Evolutionary conservation across 2,329 filamentous ascomycete genomes (phyloP), one percentile per base, ranked within the genome.

Genomic region (Fusarium buharicum): DNA sequence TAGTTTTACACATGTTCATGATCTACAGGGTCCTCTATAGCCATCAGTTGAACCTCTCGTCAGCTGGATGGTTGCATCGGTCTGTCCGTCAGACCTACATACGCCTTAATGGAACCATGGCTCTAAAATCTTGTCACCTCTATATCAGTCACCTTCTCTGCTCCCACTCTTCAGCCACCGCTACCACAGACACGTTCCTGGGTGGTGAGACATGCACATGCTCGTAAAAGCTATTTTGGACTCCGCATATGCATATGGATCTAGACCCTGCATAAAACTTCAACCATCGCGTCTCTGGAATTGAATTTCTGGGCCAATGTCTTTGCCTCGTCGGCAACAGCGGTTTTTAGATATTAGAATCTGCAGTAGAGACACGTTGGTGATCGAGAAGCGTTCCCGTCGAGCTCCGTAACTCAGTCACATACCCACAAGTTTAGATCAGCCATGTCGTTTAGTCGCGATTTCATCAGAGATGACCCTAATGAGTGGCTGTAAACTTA

Each of bases 61-160:
- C 36, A n/a, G 34, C 44, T 56, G 55, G 55, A 61, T 64, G 50
- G 61, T 64, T 64, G 61, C 61, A 64, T 62, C 56, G 50, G 56
- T 37, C 37, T 48, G 31, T 28, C 60, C 60, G 50, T 62, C 39
- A 62, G 46, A 47, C 36, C 48, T 31, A 22, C 20, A 22, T 22
- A 4, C 20, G 4, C 20, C 12, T n/a, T 12, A 7, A 39, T 11
- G 22, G 34, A 47, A 34, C 40, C 51, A 44, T 56, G 40, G 22
- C 16, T 47, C 28, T 24, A 17, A 44, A 55, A 44, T 36, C 54
- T 54, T 62, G 34, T 59, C 59, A 27, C 37, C 33, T 30, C 54
- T 53, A 40, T 46, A 58, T 58, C 38, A 33, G 55, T 44, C 22
- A 27, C n/a, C 43, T 28, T 18, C 17, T 18, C 16, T 33, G 6